Evolutionary conservation across 2,329 filamentous ascomycete genomes (phyloP).

Genomic region (Ophiocordyceps camponoti-saundersi): DNA sequence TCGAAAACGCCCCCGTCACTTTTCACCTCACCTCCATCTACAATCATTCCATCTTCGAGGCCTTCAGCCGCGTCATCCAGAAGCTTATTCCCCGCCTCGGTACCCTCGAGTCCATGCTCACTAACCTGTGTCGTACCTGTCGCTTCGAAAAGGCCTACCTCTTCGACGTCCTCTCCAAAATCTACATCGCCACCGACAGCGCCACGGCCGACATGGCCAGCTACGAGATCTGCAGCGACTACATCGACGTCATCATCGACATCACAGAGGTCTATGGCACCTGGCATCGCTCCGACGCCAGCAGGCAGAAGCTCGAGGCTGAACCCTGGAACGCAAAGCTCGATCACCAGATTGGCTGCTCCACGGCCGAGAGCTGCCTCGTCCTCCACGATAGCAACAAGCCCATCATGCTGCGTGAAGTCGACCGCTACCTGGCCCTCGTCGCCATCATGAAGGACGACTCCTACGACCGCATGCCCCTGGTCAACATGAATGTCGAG

Average conservation of each 20-base stretch:
- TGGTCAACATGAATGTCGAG: constrained; percentile 78
- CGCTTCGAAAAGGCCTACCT: constrained; percentile 96
- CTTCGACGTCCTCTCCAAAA: constrained; percentile 94
- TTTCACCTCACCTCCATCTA: constrained; percentile 98
- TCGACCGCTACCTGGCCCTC: constrained; percentile 59
- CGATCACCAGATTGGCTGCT: constrained; percentile 48
- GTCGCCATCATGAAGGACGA: constrained; percentile 80
- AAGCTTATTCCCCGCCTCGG: constrained; percentile 89
- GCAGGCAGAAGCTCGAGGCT: constrained; percentile 38
- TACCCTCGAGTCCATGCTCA: constrained; percentile 84
- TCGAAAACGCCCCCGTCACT: constrained; percentile 83
- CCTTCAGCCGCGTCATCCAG: constrained; percentile 95
- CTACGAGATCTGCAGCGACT: constrained; percentile 97
- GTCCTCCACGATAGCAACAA: constrained; percentile 46
- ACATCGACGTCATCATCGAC: constrained; percentile 96
- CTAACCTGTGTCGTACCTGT: constrained; percentile 82
- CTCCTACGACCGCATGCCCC: constrained; percentile 65
- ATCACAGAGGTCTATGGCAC: constrained; percentile 86
- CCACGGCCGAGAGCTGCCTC: constrained; percentile 50
- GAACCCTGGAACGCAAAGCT: constrained; percentile 43
- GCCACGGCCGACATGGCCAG: constrained; percentile 85
- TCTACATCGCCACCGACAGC: constrained; percentile 94
- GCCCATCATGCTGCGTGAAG: constrained; percentile 51
- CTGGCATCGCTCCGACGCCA: constrained; percentile 43
- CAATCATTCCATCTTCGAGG: constrained; percentile 96